Evolutionary conservation across 441 rosid genomes (phyloP).

Genomic region (Dalechampia spathulata): DNA sequence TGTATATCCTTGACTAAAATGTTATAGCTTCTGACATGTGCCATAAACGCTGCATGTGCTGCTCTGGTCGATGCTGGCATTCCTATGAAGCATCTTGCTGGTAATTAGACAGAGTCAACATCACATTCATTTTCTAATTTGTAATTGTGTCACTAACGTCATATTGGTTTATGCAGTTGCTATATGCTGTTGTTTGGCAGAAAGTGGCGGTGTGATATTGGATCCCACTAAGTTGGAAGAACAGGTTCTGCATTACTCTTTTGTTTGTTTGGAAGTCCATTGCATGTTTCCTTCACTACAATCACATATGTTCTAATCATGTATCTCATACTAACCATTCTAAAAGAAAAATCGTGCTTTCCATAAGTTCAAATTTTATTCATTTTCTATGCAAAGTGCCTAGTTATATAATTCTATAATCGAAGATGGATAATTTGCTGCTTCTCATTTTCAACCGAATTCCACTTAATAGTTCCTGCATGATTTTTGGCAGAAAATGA

Average conservation of each 20-base stretch:
- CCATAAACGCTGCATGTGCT: constrained; percentile 90
- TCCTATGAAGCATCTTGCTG: constrained; percentile 90
- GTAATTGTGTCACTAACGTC: constrained; percentile 4
- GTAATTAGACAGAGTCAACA: constrained; percentile 26
- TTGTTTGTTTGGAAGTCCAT: neutral
- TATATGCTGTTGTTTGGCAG: constrained; percentile 70
- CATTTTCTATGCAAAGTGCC: neutral
- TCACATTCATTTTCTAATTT: constrained; percentile 7
- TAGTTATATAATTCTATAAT: neutral
- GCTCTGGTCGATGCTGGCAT: constrained; percentile 98
- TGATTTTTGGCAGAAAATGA: constrained; percentile 55
- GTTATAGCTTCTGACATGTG: constrained; percentile 77
- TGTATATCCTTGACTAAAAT: constrained; percentile 35
- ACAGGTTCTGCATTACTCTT: constrained; percentile 38
- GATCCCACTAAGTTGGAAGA: constrained; percentile 89
- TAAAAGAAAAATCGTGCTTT: neutral
- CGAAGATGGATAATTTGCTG: neutral
- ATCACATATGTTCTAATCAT: neutral
- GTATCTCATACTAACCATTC: neutral
- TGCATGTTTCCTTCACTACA: neutral
- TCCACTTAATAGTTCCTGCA: constrained; percentile 5
- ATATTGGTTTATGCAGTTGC: constrained; percentile 53
- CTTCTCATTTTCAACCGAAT: neutral
- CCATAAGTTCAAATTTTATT: neutral
- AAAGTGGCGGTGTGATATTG: constrained; percentile 48